Evolutionary conservation across 1,139 yeast species (phyloP), one percentile per base, ranked within the genome.

Genomic region (Candida sanyaensis): DNA sequence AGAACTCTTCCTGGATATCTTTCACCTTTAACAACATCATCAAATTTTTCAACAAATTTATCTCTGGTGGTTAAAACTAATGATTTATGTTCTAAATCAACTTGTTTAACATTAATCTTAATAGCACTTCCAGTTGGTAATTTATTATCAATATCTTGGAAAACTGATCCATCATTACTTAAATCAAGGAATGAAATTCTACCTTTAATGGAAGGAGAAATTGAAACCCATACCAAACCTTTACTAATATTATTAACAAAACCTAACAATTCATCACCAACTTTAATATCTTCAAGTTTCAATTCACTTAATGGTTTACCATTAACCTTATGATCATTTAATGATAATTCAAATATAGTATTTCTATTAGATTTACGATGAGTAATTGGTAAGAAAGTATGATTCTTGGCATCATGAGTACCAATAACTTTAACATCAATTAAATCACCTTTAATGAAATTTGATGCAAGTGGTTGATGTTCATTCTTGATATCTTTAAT

Each of bases 121-220:
- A 91, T 58, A 5, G 92, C 90, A 50, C 84, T 68, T 30, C 97
- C 97, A 48, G 85, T 65, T 24, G 95, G 91, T 61, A 77, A 83
- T 42, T 71, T 71, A 32, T 75, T 73, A 12, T 80, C 85, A 45
- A 87, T 62, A 45, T 82, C 72, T 31, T 73, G 71, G 53, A 83
- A 75, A 8, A 73, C 64, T 1, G 74, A 62, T n/a, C 77, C 74
- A 57, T 85, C 83, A 50, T 79, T 81, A 26, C 84, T 69, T 46
- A 88, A 68, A 54, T 90, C 89, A 68, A 87, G 75, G 49, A 83
- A 71, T 2, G 92, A 77, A 42, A 90, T 71, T 47, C 84, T 78
- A 9, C 95, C 96, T 49, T 78, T 80, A 36, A 87, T 70, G 26
- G 77, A 70, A 27, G 96, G 93, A 0, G 91, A 75, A 33, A 90